phyloP scores from a whole-genome alignment of 2,329 filamentous ascomycete genomes.

The Epichloe aotearoae region DNA sequence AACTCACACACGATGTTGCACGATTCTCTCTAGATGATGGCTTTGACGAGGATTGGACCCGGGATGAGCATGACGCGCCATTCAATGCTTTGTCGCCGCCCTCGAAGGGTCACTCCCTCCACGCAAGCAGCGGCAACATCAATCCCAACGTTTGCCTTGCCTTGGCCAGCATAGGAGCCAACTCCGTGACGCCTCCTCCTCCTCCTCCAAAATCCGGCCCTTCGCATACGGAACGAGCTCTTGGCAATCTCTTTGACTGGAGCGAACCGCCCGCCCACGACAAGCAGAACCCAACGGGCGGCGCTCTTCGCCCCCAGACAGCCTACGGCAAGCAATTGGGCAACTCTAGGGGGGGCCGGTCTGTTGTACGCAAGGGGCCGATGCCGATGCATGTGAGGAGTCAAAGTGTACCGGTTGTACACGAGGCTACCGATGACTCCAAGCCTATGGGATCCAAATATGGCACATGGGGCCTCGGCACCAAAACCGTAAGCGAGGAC shows the following conservation, averaged over 20 bases:
- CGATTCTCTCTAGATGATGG: constrained; percentile 47
- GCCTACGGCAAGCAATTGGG: constrained; percentile 64
- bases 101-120: constrained; percentile 34
- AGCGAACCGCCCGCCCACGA: constrained; percentile 52
- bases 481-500: constrained; percentile 69
- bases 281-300: constrained; percentile 43
- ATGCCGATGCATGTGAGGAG: constrained; percentile 60
- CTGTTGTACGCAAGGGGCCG: constrained; percentile 53
- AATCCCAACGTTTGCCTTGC: constrained; percentile 41
- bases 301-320: constrained; percentile 55
- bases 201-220: constrained; percentile 8
- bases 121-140: constrained; percentile 32
- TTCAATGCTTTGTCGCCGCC: constrained; percentile 47
- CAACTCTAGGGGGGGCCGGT: constrained; percentile 59
- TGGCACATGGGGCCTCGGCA: constrained; percentile 70
- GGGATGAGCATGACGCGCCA: constrained; percentile 36
- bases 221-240: constrained; percentile 32
- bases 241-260: constrained; percentile 69
- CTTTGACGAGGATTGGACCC: constrained; percentile 50
- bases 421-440: constrained; percentile 44
- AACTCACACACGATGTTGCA: constrained; percentile 25
- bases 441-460: constrained; percentile 53
- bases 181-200: constrained; percentile 16
- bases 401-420: constrained; percentile 65
- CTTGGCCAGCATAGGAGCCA: constrained; percentile 39